Evolutionary conservation across 225 moss, liverwort and hornwort genomes (phyloP).

Genomic region (Thuidium tamariscinum): DNA sequence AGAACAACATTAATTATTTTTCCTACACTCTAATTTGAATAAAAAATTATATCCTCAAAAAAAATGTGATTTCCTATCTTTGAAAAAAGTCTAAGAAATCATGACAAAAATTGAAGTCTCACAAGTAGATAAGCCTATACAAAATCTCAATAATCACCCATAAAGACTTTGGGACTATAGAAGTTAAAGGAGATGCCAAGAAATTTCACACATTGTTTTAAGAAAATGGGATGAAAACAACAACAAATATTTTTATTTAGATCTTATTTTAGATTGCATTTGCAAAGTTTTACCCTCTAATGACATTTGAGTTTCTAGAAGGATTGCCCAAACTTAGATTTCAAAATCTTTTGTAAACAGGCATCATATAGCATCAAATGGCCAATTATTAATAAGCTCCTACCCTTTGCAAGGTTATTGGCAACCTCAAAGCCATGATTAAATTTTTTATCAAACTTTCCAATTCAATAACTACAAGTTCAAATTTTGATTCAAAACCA

Average conservation of each 20-base stretch:
- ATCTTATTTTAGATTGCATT: not conserved
- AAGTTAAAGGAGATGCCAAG: not conserved
- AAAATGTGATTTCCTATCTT: not conserved
- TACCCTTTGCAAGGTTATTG: not conserved
- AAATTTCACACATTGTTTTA: not conserved
- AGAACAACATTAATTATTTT: not conserved
- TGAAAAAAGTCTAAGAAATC: too few relatives aligned
- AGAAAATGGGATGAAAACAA: not conserved
- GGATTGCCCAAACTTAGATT: not conserved
- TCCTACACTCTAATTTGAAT: not conserved
- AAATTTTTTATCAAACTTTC: not conserved
- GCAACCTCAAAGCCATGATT: not conserved
- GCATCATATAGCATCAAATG: not conserved
- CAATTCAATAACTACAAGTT: not conserved
- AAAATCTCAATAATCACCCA: accelerated
- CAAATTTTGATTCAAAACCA: not conserved
- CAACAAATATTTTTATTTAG: not conserved
- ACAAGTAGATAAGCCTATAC: not conserved
- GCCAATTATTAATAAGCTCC: accelerated
- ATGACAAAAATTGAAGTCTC: not conserved
- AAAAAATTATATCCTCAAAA: not conserved
- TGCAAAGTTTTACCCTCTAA: not conserved
- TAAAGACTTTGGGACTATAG: not conserved
- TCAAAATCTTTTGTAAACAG: not conserved
- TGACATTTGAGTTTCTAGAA: not conserved